These are phyloP conservation scores for Heracleum sosnowskyi DNA, from an alignment of 129 eudicot species.

Conservation along the genomic window DNA sequence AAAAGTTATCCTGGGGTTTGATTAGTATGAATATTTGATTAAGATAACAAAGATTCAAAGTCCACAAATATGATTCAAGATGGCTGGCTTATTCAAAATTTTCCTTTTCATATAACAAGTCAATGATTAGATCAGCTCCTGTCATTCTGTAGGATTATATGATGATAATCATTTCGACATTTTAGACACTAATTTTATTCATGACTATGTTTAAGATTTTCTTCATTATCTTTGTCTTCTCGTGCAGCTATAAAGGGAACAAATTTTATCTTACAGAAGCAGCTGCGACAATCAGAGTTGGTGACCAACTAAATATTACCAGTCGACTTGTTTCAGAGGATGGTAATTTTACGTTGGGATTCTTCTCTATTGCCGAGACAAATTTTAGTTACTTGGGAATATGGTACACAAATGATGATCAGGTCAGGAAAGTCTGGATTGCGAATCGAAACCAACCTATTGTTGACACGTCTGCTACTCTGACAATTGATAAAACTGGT, in stretches of 20 bases:
- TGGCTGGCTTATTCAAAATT: no score
- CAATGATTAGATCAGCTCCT: no score
- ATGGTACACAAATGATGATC: constrained; percentile 15
- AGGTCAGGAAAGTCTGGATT: constrained; percentile 7
- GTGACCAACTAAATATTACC: constrained; percentile 4
- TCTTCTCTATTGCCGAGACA: not conserved
- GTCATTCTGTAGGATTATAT: no score
- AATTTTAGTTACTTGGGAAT: constrained; percentile 15
- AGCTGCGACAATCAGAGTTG: constrained; percentile 3
- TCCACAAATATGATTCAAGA: no score
- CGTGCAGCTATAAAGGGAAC: not conserved
- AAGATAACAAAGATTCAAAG: no score
- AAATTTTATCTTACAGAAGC: not conserved
- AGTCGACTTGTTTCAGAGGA: constrained; percentile 10
- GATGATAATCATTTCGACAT: no score
- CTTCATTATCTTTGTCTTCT: not conserved
- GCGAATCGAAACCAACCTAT: constrained; percentile 18
- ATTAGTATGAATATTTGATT: no score
- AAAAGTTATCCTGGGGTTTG: no score
- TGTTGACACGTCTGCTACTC: not conserved
- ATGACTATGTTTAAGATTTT: not conserved
- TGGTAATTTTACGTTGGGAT: constrained; percentile 20
- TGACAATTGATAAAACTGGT: not conserved
- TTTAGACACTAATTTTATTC: no score
- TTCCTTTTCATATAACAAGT: no score